Base-by-base conservation (phyloP, 2,329 filamentous ascomycete genomes). In the Tolypocladium guangdongense region DNA sequence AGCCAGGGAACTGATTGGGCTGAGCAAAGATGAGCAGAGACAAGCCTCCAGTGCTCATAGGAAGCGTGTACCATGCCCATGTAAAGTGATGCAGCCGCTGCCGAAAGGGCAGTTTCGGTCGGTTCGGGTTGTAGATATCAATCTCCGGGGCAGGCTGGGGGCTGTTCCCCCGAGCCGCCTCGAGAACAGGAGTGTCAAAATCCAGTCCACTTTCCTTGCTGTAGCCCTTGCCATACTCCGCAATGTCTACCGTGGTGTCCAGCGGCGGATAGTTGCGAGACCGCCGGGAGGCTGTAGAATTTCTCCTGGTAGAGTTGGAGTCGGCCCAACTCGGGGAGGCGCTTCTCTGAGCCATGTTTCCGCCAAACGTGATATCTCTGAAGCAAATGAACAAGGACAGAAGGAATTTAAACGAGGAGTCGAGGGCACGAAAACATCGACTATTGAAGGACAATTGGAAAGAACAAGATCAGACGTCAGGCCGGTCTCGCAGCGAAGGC, bases 31-130 rank as follows among this genome's bases (percentile, higher is more conserved):
- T 74, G 18, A 90, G 74, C 3, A 85, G 68, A 0, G 86, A 80
- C 1, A 90, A 68, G 0, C 85, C 85, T 36, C 87, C 87, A 0
- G 85, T 88, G 49, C 83, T 86, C 86, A 90, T 90, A 2, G 84
- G 84, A 35, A 82, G 72, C 1, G 85, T 86, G 67, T 84, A 91
- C 85, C 86, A 89, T 20, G 82, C 82, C 84, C 82, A 84, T 1
- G 81, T 85, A 63, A 85, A 83, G 67, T 84, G 81, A 47, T 74
- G 68, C 30, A 82, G 66, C 4, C 78, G 69, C 52, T 75, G 62
- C 52, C 71, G 70, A 22, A 79, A 54, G 4, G 66, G 61, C 2
- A 78, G 59, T 51, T 67, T 71, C 4, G 56, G 57, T 14, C 59
- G 57, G 3, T 58, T 55, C 4, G 61, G 56, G 12, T 55, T 62